Evolutionary conservation across 179 eudicot genomes (phyloP).

Genomic region (Pouteria campechiana): DNA sequence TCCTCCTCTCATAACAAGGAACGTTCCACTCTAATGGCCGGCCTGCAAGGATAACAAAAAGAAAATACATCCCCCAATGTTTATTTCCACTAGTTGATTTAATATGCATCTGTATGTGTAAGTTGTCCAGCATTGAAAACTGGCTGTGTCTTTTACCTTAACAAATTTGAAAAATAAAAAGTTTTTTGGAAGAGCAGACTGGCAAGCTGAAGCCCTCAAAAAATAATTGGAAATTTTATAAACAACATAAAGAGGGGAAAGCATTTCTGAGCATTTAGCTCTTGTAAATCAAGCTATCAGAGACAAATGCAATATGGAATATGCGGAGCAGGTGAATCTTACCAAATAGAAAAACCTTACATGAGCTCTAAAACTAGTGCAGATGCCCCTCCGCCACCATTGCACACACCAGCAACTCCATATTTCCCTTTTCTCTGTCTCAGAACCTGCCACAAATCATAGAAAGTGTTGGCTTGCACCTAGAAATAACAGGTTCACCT

Average conservation of each 20-base stretch:
- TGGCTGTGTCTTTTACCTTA: neutral
- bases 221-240: neutral
- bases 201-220: too few species aligned
- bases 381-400: constrained; percentile 98
- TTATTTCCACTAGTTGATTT: too few species aligned
- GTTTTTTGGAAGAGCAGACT: too few species aligned
- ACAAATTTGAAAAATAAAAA: neutral
- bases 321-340: constrained; percentile 1
- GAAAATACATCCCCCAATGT: too few species aligned
- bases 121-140: too few species aligned
- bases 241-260: neutral
- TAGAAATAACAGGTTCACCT: neutral
- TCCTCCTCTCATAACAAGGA: constrained; percentile 24
- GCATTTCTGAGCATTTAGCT: neutral
- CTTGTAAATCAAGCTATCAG: neutral
- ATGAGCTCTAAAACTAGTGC: constrained; percentile 75
- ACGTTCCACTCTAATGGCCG: constrained; percentile 12
- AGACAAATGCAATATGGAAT: neutral
- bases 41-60: constrained; percentile 14
- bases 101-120: neutral
- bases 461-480: too few species aligned
- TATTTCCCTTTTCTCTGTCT: constrained; percentile 63
- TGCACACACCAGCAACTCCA: constrained; percentile 93
- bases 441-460: constrained; percentile 60
- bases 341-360: constrained; percentile 20